These are phyloP conservation scores for Fusarium humuli DNA, from an alignment of 2,329 filamentous ascomycete genomes.

Conservation along the genomic window DNA sequence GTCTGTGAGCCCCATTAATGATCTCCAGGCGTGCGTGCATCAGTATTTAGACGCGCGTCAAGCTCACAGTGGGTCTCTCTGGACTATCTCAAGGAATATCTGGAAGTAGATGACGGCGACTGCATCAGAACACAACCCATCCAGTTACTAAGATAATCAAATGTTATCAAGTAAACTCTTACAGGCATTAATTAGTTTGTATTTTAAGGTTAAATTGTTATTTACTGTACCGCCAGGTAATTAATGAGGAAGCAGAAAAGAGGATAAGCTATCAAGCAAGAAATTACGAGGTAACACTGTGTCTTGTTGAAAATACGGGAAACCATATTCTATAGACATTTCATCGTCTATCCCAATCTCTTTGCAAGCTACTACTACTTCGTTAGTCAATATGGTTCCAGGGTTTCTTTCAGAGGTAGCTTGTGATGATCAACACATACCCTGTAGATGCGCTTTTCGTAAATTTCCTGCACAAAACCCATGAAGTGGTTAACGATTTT, in stretches of 20 bases:
- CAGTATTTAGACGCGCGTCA: not conserved
- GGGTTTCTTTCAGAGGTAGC: not conserved
- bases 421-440: not conserved
- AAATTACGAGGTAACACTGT: fast-evolving
- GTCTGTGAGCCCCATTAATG: not conserved
- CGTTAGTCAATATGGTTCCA: too few species aligned
- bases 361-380: not conserved
- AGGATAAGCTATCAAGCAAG: fast-evolving
- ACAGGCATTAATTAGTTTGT: too few species aligned
- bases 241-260: too few species aligned
- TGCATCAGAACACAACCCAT: fast-evolving
- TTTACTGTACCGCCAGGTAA: too few species aligned
- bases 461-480: fast-evolving
- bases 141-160: not conserved
- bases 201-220: too few species aligned
- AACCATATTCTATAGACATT: fast-evolving
- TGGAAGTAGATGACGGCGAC: not conserved
- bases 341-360: fast-evolving
- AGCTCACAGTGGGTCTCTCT: not conserved
- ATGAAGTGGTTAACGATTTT: not conserved
- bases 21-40: not conserved
- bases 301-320: fast-evolving
- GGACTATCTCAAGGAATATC: not conserved
- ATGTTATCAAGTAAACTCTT: too few species aligned
- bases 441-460: not conserved